Percentiles rank a stretch among this genome's conserved stretches.
These are phyloP conservation scores for Leccinum uliginosum DNA, from an alignment of 768 basidiomycete species.

Conservation along the genomic window DNA sequence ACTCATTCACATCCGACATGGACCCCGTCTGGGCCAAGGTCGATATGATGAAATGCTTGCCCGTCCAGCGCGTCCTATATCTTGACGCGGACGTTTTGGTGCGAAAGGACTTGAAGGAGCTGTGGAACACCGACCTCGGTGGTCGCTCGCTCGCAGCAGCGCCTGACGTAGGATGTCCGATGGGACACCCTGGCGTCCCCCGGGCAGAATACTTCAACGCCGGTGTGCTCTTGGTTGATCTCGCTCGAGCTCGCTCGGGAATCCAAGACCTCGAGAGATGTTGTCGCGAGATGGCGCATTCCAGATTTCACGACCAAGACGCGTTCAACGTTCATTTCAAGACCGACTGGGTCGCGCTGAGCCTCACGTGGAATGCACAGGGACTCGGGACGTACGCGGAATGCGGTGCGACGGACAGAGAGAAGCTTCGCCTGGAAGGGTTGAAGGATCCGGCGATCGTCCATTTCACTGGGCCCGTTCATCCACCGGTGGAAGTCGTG, in stretches of 20 bases:
- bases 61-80: conserved; percentile 48
- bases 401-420: conserved; percentile 32
- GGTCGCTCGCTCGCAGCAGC: conserved; percentile 42
- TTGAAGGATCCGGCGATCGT: conserved; percentile 44
- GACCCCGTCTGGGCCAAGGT: conserved; percentile 48
- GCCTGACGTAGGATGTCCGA: conserved; percentile 46
- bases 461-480: conserved; percentile 55
- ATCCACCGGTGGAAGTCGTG: conserved; percentile 41
- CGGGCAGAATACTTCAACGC: conserved; percentile 48
- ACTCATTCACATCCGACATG: conserved; percentile 24
- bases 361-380: conserved; percentile 51
- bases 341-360: conserved; percentile 39
- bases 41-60: conserved; percentile 42
- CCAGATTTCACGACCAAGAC: conserved; percentile 46
- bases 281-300: conserved; percentile 24
- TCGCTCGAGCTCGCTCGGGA: conserved; percentile 34
- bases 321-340: conserved; percentile 44
- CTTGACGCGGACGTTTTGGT: conserved; percentile 52
- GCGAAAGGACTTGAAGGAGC: conserved; percentile 32
- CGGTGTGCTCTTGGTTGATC: conserved; percentile 50
- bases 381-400: conserved; percentile 52
- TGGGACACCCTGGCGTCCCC: conserved; percentile 38
- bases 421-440: conserved; percentile 27
- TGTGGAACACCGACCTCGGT: conserved; percentile 45
- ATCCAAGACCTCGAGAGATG: conserved; percentile 25